These are phyloP conservation scores for Hemisphaericaspora lyxosophila DNA, from an alignment of 1,139 yeast species.

Conservation along the genomic window DNA sequence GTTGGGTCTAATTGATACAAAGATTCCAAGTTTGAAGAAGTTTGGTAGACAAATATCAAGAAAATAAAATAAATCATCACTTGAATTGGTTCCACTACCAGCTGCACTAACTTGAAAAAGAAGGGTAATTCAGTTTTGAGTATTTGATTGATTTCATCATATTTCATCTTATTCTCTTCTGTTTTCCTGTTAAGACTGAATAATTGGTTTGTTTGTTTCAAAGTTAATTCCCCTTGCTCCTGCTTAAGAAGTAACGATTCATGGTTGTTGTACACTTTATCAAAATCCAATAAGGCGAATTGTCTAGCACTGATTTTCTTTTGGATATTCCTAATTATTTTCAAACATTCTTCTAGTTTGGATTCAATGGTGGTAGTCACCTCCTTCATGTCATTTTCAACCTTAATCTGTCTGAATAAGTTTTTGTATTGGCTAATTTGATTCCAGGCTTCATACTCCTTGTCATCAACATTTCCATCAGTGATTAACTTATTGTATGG, in stretches of 20 bases:
- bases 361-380: slow-evolving; percentile 6
- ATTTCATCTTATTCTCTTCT: slow-evolving; percentile 26
- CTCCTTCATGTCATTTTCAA: slow-evolving; percentile 8
- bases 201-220: slow-evolving; percentile 31
- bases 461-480: slow-evolving; percentile 7
- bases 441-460: slow-evolving; percentile 13
- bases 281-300: slow-evolving; percentile 36
- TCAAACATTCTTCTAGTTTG: slow-evolving; percentile 22
- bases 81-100: slow-evolving; percentile 26
- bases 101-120: slow-evolving; percentile 30
- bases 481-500: slow-evolving; percentile 23
- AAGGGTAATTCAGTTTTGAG: slow-evolving; percentile 42
- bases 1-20: slow-evolving; percentile 7
- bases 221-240: slow-evolving; percentile 21
- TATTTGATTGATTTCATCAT: slow-evolving; percentile 28
- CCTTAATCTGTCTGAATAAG: slow-evolving; percentile 6
- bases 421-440: slow-evolving; percentile 10
- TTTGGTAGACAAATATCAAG: slow-evolving; percentile 27
- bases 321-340: slow-evolving; percentile 26
- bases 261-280: slow-evolving; percentile 25
- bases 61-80: slow-evolving; percentile 30
- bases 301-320: slow-evolving; percentile 29
- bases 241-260: slow-evolving; percentile 26
- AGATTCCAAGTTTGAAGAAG: slow-evolving; percentile 21
- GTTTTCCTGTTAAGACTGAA: slow-evolving; percentile 34